A percentile compares a stretch with the other conserved stretches of the same genome.
Evolutionary conservation across 2,329 filamentous ascomycete species (phyloP).

Genomic region (Penicillium sp.): DNA sequence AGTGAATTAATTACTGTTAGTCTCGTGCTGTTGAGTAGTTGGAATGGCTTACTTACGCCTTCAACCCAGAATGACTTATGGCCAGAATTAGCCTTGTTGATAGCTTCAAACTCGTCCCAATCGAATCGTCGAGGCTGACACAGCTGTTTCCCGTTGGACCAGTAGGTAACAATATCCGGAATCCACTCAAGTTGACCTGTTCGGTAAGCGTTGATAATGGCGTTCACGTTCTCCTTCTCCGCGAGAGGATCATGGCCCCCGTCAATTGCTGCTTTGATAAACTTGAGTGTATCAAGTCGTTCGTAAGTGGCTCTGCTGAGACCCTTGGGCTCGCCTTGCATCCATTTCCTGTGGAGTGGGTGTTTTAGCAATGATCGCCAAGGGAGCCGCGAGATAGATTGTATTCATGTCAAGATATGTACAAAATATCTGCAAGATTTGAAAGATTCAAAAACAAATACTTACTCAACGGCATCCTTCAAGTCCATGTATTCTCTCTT

Average conservation of each 20-base stretch:
- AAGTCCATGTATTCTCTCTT: background rate
- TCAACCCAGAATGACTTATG: constrained; percentile 3
- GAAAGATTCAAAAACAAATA: background rate
- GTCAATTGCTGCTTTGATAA: background rate
- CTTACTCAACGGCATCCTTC: background rate
- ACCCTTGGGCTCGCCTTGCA: background rate
- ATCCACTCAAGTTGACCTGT: constrained; percentile 1
- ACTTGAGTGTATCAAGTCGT: background rate
- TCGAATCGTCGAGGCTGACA: constrained; percentile 2
- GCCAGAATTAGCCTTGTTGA: background rate
- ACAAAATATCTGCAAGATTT: background rate
- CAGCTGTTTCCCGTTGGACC: constrained; percentile 3
- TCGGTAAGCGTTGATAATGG: constrained; percentile 1
- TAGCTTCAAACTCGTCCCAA: constrained; percentile 4
- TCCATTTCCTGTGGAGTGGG: background rate
- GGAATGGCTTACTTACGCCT: background rate
- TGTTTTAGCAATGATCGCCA: background rate
- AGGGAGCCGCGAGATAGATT: background rate
- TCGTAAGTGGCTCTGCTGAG: background rate
- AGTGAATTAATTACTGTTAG: background rate
- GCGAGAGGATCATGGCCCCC: background rate
- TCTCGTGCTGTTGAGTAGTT: background rate
- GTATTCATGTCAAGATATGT: background rate
- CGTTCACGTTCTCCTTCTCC: background rate
- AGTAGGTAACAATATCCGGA: background rate